Percentiles rank a stretch among this genome's conserved stretches.
These are phyloP conservation scores for Yamadazyma kitorensis DNA, from an alignment of 805 yeast genomes.

Conservation along the genomic window DNA sequence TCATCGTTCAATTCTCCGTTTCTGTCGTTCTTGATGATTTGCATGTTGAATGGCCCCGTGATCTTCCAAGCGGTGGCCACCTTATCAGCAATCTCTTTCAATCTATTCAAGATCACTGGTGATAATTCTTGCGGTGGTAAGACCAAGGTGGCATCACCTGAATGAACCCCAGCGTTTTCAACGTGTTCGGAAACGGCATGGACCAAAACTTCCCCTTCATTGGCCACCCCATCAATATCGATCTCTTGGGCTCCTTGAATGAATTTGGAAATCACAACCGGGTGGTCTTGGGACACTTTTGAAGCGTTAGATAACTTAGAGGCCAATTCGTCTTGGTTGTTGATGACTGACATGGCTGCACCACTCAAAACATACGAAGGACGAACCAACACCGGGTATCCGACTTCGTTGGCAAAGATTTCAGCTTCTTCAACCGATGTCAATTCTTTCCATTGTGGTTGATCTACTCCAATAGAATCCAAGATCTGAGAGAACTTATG, in stretches of 20 bases:
- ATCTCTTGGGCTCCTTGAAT: slow-evolving; percentile 97
- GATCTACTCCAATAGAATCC: slow-evolving; percentile 91
- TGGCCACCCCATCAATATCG: slow-evolving; percentile 98
- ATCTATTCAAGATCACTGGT: slow-evolving; percentile 61
- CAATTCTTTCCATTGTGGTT: slow-evolving; percentile 97
- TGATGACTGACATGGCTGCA: slow-evolving; percentile 97
- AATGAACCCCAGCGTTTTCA: slow-evolving; percentile 98
- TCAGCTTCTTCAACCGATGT: slow-evolving; percentile 84
- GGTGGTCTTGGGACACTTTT: slow-evolving; percentile 91
- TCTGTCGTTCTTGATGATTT: slow-evolving; percentile 77
- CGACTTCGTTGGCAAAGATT: slow-evolving; percentile 77
- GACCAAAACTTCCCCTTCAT: slow-evolving; percentile 90
- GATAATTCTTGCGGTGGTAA: slow-evolving; percentile 95
- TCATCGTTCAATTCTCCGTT: slow-evolving; percentile 48
- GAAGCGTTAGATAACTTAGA: slow-evolving; percentile 83
- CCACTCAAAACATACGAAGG: slow-evolving; percentile 97
- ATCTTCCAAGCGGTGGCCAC: slow-evolving; percentile 92
- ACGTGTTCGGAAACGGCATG: slow-evolving; percentile 98
- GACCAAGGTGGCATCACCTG: slow-evolving; percentile 97
- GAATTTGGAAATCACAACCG: slow-evolving; percentile 95
- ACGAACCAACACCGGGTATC: slow-evolving; percentile 94
- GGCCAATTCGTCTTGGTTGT: slow-evolving; percentile 74
- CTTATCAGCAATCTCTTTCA: slow-evolving; percentile 89
- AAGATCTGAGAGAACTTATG: slow-evolving; percentile 94
- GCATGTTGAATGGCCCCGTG: slow-evolving; percentile 97